Base-by-base conservation (phyloP, 2,329 filamentous ascomycete genomes). In the Aspergillus sp. region DNA sequence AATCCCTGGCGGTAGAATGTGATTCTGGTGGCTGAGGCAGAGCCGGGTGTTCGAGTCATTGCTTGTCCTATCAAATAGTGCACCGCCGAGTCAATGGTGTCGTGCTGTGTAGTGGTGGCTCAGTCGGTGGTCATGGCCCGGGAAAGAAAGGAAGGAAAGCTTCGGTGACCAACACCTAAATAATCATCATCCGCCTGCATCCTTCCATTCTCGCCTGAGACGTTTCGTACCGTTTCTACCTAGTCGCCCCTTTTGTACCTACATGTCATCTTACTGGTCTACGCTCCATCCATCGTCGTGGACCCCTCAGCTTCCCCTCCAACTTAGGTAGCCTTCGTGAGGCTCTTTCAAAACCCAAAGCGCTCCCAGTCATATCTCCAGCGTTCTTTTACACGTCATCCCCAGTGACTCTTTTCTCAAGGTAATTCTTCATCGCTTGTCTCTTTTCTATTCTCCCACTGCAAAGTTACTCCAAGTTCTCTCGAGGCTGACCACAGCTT, bases 291-390 rank as follows among this genome's bases (percentile, higher is more conserved):
- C 8, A 24, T 22, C 12, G 26, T 39, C 47, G 17, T 30, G 45
- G 17, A 45, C 44, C 55, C 55, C 55, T 49, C 39, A 38, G 47
- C 45, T 53, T 53, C 44, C 50, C 50, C 55, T 54, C 55, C 50
- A 57, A 44, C 26, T 26, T 30, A 30, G 26, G 26, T 30, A 30
- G 24, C 55, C 39, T 32, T 32, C 36, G 45, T 57, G 55, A 57
- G 55, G 50, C 55, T 57, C 55, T 57, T 51, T 39, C 50, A 45
- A 38, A 43, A 57, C 50, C 55, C 43, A 53, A 44, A 34, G 50
- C 45, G 36, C 22, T 54, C 34, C 43, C 17, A 53, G 49, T 44
- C 43, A 49, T 47, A 54, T 47, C 45, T 53, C 38, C 45, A 47
- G 44, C 22, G 32, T 34, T 47, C 15, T 41, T 26, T 39, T 39